phyloP scores from a whole-genome alignment of 148 eudicot species.

The Silene conica region DNA sequence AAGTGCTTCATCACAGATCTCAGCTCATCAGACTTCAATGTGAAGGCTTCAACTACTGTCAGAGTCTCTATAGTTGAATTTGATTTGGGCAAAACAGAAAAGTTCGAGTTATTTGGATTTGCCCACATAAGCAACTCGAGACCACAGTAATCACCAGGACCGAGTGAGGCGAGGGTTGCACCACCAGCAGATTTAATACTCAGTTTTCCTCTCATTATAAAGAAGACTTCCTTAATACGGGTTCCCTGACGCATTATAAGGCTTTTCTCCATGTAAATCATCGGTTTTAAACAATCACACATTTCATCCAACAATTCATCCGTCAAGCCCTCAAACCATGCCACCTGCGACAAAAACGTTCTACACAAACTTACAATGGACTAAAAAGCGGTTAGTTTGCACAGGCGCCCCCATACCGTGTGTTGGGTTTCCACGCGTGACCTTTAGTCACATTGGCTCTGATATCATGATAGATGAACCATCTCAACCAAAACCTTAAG shows the following conservation, averaged over 20 bases:
- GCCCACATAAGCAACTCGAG: constrained; percentile 77
- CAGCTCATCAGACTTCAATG: constrained; percentile 49
- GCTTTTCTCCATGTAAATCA: constrained; percentile 52
- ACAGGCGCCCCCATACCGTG: too few species aligned
- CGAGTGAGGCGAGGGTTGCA: constrained; percentile 55
- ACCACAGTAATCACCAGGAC: constrained; percentile 63
- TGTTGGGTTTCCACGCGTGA: too few species aligned
- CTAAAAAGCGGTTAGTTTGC: too few species aligned
- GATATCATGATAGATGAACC: too few species aligned
- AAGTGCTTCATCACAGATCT: constrained; percentile 57
- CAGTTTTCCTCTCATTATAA: constrained; percentile 55
- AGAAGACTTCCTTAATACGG: constrained; percentile 63
- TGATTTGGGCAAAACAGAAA: constrained; percentile 53
- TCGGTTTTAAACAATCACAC: constrained; percentile 55
- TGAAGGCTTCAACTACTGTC: constrained; percentile 64
- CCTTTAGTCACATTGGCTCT: too few species aligned
- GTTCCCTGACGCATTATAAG: constrained; percentile 54
- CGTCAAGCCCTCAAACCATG: constrained; percentile 49
- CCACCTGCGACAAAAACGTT: constrained; percentile 39
- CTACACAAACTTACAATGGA: background rate
- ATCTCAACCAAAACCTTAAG: too few species aligned
- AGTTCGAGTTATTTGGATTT: constrained; percentile 37
- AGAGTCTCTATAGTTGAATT: constrained; percentile 45
- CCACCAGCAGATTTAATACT: constrained; percentile 51
- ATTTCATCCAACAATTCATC: constrained; percentile 35